A percentile compares a stretch with the other conserved stretches of the same genome.
Conservation (phyloP, 768 basidiomycete genomes). For the Cubamyces sp. region DNA sequence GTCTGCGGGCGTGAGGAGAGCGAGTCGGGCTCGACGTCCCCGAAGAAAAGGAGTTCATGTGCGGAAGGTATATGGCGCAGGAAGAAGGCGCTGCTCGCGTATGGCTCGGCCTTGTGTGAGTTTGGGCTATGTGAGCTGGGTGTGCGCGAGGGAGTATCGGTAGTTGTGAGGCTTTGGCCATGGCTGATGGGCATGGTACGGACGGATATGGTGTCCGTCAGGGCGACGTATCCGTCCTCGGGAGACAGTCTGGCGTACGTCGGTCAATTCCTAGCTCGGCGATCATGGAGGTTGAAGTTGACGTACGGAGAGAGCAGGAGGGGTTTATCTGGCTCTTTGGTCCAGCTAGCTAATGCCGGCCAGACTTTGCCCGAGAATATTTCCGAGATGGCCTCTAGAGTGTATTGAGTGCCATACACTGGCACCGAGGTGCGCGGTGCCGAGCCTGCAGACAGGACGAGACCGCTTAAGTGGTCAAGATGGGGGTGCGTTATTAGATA, state of each 20-base stretch:
- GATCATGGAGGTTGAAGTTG: slow-evolving; percentile 10
- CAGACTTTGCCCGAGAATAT: slow-evolving; percentile 81
- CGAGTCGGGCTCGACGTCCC: slow-evolving; percentile 89
- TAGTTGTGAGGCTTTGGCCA: slow-evolving; percentile 51
- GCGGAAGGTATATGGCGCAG: slow-evolving; percentile 64
- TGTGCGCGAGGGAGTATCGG: background rate
- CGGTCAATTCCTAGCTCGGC: slow-evolving; percentile 11
- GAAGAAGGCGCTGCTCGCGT: slow-evolving; percentile 87
- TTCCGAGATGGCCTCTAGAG: slow-evolving; percentile 68
- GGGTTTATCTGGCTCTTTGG: slow-evolving; percentile 62
- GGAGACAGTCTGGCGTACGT: slow-evolving; percentile 47
- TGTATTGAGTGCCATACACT: slow-evolving; percentile 62
- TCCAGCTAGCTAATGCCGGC: slow-evolving; percentile 83
- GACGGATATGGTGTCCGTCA: slow-evolving; percentile 63
- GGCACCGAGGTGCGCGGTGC: slow-evolving; percentile 62
- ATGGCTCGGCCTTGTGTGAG: slow-evolving; percentile 35
- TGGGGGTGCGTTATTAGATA: slow-evolving; percentile 90
- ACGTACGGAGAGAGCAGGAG: slow-evolving; percentile 69
- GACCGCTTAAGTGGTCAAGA: slow-evolving; percentile 84
- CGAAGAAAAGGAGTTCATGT: slow-evolving; percentile 89
- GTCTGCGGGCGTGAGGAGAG: slow-evolving; percentile 65
- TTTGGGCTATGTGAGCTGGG: slow-evolving; percentile 34
- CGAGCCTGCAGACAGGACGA: slow-evolving; percentile 85
- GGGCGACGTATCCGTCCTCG: slow-evolving; percentile 54
- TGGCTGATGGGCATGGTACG: slow-evolving; percentile 73